A percentile compares a stretch with the other conserved stretches of the same genome.
These are phyloP conservation scores for Crucibulum laeve DNA, from an alignment of 768 basidiomycete species.

Conservation along the genomic window DNA sequence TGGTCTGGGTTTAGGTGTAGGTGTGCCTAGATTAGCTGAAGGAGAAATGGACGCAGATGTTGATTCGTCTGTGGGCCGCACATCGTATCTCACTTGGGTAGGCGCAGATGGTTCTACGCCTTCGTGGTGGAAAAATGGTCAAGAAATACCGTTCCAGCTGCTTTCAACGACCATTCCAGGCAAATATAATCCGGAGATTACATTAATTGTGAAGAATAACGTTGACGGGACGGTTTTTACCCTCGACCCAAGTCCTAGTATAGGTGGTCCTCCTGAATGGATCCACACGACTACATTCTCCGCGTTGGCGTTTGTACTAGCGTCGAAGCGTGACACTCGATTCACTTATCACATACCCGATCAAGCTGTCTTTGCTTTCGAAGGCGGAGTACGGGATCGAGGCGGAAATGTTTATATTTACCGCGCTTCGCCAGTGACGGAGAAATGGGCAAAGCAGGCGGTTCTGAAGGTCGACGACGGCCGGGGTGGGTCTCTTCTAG, in stretches of 20 bases:
- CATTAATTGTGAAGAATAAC: slow-evolving; percentile 65
- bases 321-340: slow-evolving; percentile 85
- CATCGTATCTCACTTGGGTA: slow-evolving; percentile 66
- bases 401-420: slow-evolving; percentile 89
- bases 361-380: slow-evolving; percentile 73
- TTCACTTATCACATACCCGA: slow-evolving; percentile 73
- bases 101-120: slow-evolving; percentile 42
- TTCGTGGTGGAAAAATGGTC: slow-evolving; percentile 30
- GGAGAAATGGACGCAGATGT: slow-evolving; percentile 93
- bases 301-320: slow-evolving; percentile 90
- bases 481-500: slow-evolving; percentile 69
- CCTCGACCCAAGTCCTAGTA: slow-evolving; percentile 28
- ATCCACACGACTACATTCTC: slow-evolving; percentile 79
- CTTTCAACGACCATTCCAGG: slow-evolving; percentile 73
- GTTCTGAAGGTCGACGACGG: slow-evolving; percentile 75
- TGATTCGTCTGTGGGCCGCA: slow-evolving; percentile 68
- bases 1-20: slow-evolving; percentile 59
- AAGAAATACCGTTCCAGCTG: slow-evolving; percentile 39
- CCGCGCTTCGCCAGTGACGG: slow-evolving; percentile 45
- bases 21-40: slow-evolving; percentile 75
- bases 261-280: slow-evolving; percentile 42
- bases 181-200: slow-evolving; percentile 16
- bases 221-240: slow-evolving; percentile 69
- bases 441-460: slow-evolving; percentile 72
- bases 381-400: slow-evolving; percentile 62